Base-by-base conservation (phyloP, 345 rosid genomes). In the Dimocarpus longan region DNA sequence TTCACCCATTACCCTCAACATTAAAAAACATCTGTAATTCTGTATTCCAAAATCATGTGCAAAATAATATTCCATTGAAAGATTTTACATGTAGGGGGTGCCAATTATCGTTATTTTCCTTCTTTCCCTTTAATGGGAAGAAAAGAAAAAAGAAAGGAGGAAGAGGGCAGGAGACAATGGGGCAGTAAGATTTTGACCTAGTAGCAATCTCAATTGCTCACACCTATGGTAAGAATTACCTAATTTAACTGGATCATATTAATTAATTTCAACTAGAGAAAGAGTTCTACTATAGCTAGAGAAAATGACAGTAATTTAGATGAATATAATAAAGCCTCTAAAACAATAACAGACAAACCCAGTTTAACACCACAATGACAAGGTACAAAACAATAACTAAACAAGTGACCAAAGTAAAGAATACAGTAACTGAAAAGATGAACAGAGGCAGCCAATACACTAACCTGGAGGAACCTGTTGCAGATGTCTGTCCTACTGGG, bases 381-480 rank as follows among this genome's bases (percentile, higher is more conserved):
- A 6, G 26, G 48, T 26, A 24, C 32, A 18, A 24, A 77, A 9
- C 37, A 43, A 26, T 50, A 76, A 60, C 10, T 22, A 59, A 26
- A 70, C 46, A 54, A 66, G 40, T 13, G 46, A 28, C 6, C 2
- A 54, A 24, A 5, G 66, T 22, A 19, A 59, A 50, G 56, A 46
- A 15, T 26, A 19, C 19, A 68, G 32, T 73, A 40, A 26, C 66
- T 28, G 1, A 66, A 42, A 43, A 62, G 40, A 24, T 32, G 4
- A 32, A 32, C 0, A 15, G 79, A 64, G 40, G 54, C 32, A 70
- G 37, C 50, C 46, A 24, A 19, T 50, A 24, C 70, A 77, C 81
- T 62, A 73, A 87, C 99, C 98, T 90, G 57, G 93, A 87, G 67
- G 91, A 80, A 78, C 90, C 90, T 28, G 70, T 67, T 19, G 90